A percentile compares a stretch with the other conserved stretches of the same genome.
Conservation (phyloP, 495 filamentous ascomycete species). For the Podospora appendiculata region DNA sequence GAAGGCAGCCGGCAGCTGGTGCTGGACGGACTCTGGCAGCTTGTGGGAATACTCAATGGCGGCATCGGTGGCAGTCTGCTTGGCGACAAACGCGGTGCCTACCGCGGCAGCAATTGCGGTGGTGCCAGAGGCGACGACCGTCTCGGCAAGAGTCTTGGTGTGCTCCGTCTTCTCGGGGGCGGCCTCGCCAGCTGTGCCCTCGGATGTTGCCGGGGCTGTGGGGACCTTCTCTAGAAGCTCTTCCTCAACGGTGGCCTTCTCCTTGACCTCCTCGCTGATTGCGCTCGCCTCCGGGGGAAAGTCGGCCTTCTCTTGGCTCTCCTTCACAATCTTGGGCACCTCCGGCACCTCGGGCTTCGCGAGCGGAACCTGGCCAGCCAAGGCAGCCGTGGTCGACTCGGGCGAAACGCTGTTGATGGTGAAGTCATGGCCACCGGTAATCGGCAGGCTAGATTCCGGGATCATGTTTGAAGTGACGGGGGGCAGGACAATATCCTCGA, state of each 20-base stretch:
- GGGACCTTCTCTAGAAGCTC: conserved; percentile 54
- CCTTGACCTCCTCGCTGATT: conserved; percentile 45
- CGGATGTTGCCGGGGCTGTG: conserved; percentile 47
- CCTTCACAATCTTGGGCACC: conserved; percentile 59
- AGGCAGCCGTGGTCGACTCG: conserved; percentile 60
- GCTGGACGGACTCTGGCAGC: conserved; percentile 28
- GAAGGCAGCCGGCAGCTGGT: conserved; percentile 22
- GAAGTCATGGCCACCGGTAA: conserved; percentile 42
- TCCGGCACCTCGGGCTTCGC: conserved; percentile 40
- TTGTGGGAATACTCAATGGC: conserved; percentile 21
- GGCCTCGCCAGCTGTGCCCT: conserved; percentile 37
- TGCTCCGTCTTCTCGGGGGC: conserved; percentile 41
- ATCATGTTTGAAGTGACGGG: conserved; percentile 60
- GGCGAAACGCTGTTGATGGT: conserved; percentile 63
- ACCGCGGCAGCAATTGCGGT: conserved; percentile 34
- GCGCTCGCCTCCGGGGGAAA: conserved; percentile 53
- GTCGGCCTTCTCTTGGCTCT: conserved; percentile 56
- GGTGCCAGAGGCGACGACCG: conserved; percentile 25
- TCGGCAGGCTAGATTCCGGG: conserved; percentile 80
- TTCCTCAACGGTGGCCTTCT: conserved; percentile 54
- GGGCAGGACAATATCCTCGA: conserved; percentile 53
- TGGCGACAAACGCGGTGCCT: conserved; percentile 26
- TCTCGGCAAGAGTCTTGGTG: conserved; percentile 31
- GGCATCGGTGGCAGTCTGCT: conserved; percentile 23
- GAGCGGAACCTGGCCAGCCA: conserved; percentile 63